These are phyloP conservation scores for Eucalyptus shirleyi DNA, from an alignment of 345 rosid species.

Conservation along the genomic window DNA sequence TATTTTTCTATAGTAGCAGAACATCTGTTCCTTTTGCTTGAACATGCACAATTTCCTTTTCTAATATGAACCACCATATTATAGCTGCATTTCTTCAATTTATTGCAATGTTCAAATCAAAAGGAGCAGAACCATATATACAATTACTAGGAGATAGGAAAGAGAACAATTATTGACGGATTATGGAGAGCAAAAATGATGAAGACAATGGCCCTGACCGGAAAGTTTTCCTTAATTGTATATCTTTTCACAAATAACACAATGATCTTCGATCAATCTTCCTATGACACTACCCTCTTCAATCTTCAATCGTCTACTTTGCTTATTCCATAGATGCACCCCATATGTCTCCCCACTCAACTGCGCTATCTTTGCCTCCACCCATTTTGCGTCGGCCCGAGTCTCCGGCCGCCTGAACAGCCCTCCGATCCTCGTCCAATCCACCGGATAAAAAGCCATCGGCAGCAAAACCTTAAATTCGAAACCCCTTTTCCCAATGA, in stretches of 20 bases:
- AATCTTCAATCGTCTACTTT: conserved; percentile 13
- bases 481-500: conserved; percentile 21
- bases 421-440: conserved; percentile 45
- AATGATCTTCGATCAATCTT: conserved; percentile 21
- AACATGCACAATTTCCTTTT: background rate
- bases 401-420: conserved; percentile 36
- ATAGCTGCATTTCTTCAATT: background rate
- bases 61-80: background rate
- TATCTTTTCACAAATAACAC: conserved; percentile 16
- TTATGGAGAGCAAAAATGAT: background rate
- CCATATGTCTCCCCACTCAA: conserved; percentile 17
- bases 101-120: background rate
- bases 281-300: conserved; percentile 31
- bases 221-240: background rate
- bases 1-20: background rate
- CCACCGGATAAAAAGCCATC: conserved; percentile 55
- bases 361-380: conserved; percentile 3
- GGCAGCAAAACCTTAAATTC: conserved; percentile 48
- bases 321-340: conserved; percentile 42
- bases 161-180: background rate
- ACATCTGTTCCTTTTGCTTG: background rate
- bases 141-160: background rate
- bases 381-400: conserved; percentile 15
- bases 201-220: background rate
- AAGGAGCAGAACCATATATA: background rate